Conservation (phyloP, 805 yeast genomes). For the Candida qinlingensis region DNA sequence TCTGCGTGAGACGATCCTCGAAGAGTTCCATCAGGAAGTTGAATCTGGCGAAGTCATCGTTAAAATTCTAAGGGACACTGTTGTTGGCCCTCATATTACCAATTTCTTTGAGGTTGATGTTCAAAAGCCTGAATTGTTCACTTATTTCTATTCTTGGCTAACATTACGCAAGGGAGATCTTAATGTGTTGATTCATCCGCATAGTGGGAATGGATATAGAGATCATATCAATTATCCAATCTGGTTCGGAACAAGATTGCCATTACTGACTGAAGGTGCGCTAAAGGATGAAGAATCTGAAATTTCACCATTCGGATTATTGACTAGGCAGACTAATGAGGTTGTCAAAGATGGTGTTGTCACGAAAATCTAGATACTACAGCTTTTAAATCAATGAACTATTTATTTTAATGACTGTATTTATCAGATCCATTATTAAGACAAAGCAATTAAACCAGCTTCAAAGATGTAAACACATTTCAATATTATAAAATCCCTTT, state of each 20-base stretch:
- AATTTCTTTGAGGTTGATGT: constrained; percentile 50
- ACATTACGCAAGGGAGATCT: constrained; percentile 44
- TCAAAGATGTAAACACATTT: too few relatives aligned
- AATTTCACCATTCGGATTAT: background rate
- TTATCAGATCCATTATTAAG: too few relatives aligned
- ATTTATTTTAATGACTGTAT: too few relatives aligned
- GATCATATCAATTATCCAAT: constrained; percentile 48
- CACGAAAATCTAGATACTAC: background rate
- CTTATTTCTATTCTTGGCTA: constrained; percentile 37
- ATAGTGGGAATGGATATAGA: constrained; percentile 30
- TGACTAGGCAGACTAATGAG: constrained; percentile 1
- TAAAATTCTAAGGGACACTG: constrained; percentile 8
- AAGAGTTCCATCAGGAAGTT: constrained; percentile 34
- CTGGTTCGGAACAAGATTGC: constrained; percentile 44
- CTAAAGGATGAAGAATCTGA: background rate
- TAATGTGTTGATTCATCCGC: constrained; percentile 50
- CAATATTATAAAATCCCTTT: too few relatives aligned
- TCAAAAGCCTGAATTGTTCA: constrained; percentile 36
- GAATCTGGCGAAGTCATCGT: constrained; percentile 21
- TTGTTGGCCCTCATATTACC: constrained; percentile 40
- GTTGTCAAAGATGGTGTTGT: background rate
- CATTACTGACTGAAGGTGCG: constrained; percentile 12
- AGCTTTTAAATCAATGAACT: too few relatives aligned
- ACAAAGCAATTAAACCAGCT: too few relatives aligned
- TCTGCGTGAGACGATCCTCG: constrained; percentile 34